A percentile compares a stretch with the other conserved stretches of the same genome.
Evolutionary conservation across 257 asterid genomes (phyloP).

Genomic region (Solanum pimpinellifolium): DNA sequence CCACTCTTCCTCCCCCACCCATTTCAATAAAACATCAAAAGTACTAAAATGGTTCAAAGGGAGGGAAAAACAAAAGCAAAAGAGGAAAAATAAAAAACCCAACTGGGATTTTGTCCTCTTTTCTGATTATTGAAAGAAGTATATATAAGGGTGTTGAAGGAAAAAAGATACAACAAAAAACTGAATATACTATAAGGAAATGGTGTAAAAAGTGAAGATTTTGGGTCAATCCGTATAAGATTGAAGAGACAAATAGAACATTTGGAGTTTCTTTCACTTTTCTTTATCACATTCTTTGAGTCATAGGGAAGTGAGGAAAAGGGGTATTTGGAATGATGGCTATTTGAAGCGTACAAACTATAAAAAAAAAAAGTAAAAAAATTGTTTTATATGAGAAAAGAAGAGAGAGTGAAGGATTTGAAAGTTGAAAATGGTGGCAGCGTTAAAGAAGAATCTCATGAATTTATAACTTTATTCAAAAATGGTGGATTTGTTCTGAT

Average conservation of each 20-base stretch:
- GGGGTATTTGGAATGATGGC: background rate
- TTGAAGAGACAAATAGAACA: background rate
- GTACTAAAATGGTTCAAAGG: background rate
- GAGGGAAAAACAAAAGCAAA: background rate
- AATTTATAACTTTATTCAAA: background rate
- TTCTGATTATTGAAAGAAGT: background rate
- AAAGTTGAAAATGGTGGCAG: background rate
- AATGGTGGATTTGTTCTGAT: conserved; percentile 3
- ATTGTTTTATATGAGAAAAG: background rate
- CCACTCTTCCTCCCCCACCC: conserved; percentile 49
- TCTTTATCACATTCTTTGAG: background rate
- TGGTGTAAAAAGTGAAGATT: conserved; percentile 8
- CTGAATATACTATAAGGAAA: background rate
- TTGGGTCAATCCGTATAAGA: background rate
- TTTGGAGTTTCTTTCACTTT: background rate
- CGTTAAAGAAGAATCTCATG: conserved; percentile 17
- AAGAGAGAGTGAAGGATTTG: background rate
- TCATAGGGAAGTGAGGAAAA: background rate
- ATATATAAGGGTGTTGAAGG: background rate
- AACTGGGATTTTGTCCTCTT: background rate
- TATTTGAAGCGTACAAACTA: background rate
- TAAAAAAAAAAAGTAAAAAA: background rate
- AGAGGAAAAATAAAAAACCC: background rate
- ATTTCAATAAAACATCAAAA: conserved; percentile 2
- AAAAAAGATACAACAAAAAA: background rate